Percentiles rank a stretch among this genome's conserved stretches.
These are phyloP conservation scores for Ogataea siamensis DNA, from an alignment of 805 yeast genomes.

Conservation along the genomic window DNA sequence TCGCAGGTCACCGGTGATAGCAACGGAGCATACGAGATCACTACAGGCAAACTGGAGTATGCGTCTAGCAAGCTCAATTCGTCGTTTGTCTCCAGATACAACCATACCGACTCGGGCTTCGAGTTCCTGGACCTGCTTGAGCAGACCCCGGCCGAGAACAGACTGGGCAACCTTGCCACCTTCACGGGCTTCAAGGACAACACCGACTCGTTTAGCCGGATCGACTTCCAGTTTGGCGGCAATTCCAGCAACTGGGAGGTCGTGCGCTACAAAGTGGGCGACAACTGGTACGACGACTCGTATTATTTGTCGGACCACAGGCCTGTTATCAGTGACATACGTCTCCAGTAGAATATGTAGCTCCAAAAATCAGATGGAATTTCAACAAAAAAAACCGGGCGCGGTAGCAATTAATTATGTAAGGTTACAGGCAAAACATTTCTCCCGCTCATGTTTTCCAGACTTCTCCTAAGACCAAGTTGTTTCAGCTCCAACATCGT, in stretches of 20 bases:
- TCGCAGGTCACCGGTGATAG: constrained; percentile 43
- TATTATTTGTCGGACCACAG: constrained; percentile 46
- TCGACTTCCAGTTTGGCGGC: constrained; percentile 41
- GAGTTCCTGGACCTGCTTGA: constrained; percentile 30
- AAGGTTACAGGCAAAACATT: not conserved
- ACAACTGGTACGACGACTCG: constrained; percentile 36
- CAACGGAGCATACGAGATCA: constrained; percentile 33
- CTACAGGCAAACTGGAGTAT: constrained; percentile 25
- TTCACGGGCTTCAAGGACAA: constrained; percentile 39
- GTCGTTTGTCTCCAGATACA: constrained; percentile 24
- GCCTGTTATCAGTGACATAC: constrained; percentile 39
- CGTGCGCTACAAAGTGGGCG: constrained; percentile 33
- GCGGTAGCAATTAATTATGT: constrained; percentile 14
- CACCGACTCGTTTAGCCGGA: constrained; percentile 28
- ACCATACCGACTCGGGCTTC: constrained; percentile 21
- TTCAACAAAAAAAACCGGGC: constrained; percentile 4
- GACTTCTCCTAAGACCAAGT: constrained; percentile 3
- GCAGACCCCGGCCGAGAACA: constrained; percentile 24
- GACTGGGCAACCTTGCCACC: constrained; percentile 38
- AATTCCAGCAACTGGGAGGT: constrained; percentile 25
- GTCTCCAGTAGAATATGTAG: not conserved
- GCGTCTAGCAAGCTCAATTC: constrained; percentile 16
- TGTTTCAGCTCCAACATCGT: not conserved
- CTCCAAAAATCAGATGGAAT: not conserved
- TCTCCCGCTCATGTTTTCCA: constrained; percentile 11